Conservation (phyloP, 2,329 filamentous ascomycete species). For the Fusarium mexicanum region DNA sequence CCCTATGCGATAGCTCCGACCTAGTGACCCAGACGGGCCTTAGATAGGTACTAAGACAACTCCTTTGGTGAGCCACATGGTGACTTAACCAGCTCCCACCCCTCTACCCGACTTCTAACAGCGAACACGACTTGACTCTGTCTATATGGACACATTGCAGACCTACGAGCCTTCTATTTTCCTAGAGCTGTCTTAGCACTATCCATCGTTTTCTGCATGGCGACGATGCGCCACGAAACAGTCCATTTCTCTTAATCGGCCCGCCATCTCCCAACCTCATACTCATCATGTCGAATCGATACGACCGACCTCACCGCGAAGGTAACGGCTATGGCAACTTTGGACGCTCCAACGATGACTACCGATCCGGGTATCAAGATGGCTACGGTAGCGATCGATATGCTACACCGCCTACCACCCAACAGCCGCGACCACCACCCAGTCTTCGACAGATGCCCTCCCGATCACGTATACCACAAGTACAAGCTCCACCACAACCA, state of each 20-base stretch:
- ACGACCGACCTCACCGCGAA: slow-evolving; percentile 54
- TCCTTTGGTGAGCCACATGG: slow-evolving; percentile 15
- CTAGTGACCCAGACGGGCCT: background rate
- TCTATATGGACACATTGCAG: background rate
- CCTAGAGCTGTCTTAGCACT: background rate
- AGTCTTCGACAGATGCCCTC: slow-evolving; percentile 49
- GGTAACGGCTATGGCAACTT: slow-evolving; percentile 59
- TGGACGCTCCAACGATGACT: slow-evolving; percentile 56
- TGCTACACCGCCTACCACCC: slow-evolving; percentile 47
- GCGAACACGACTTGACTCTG: background rate
- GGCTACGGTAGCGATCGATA: slow-evolving; percentile 56
- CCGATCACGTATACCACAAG: slow-evolving; percentile 47
- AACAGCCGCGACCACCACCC: slow-evolving; percentile 43
- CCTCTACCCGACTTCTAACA: slow-evolving; percentile 22
- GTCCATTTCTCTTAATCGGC: slow-evolving; percentile 25
- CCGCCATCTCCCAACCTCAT: slow-evolving; percentile 11
- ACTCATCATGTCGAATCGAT: slow-evolving; percentile 61
- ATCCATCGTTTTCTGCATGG: background rate
- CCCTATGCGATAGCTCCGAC: background rate
- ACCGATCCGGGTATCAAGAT: slow-evolving; percentile 51
- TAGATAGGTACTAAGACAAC: background rate
- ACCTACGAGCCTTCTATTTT: background rate
- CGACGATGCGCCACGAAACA: slow-evolving; percentile 38
- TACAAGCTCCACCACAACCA: slow-evolving; percentile 3
- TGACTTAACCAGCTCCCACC: slow-evolving; percentile 17